Base-by-base conservation (phyloP, 75 land plant genomes). In the Pinus tabuliformis region DNA sequence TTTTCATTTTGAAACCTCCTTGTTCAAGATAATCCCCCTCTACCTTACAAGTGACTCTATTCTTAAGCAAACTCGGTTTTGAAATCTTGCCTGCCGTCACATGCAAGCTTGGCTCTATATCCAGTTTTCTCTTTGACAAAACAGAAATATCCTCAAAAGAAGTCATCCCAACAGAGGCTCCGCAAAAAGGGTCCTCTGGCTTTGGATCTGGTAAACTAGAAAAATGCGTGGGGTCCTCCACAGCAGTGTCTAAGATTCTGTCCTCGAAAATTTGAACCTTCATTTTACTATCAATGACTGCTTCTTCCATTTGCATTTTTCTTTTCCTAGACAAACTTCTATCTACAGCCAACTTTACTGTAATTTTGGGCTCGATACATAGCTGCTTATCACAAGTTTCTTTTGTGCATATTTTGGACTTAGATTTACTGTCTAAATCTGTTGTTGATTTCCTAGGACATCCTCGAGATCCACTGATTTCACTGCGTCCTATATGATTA, bases 221-320 rank as follows among this genome's bases (percentile, higher is more conserved):
- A 49, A 9, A 49, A 11, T 49, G 54, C 12, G 9, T 9, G 11
- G 54, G 54, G 54, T 49, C 13, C 54, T n/a, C 22, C 49, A 39
- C 72, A 15, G 72, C 20, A 12, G 14, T 39, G 4, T 68, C 72
- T 68, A 68, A 39, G 20, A 42, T 39, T 39, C n/a, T 68, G 54
- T 68, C 54, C 49, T 68, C 13, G 9, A 20, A n/a, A 68, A 68
- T 24, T 68, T n/a, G 72, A 68, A 68, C n/a, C 20, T 66, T 37
- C 42, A 21, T 42, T 22, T 68, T 68, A 68, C 52, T 68, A n/a
- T 68, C 72, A 68, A 21, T 39, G 36, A 4, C 42, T 68, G 12
- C 3, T 42, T 68, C 72, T 68, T 42, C 49, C 49, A 16, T 6
- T 24, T 68, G 18, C 4, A 18, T 11, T 42, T 68, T 68, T 68